Base-by-base conservation (phyloP, 1,139 yeast species). In the Hansenula sp. region DNA sequence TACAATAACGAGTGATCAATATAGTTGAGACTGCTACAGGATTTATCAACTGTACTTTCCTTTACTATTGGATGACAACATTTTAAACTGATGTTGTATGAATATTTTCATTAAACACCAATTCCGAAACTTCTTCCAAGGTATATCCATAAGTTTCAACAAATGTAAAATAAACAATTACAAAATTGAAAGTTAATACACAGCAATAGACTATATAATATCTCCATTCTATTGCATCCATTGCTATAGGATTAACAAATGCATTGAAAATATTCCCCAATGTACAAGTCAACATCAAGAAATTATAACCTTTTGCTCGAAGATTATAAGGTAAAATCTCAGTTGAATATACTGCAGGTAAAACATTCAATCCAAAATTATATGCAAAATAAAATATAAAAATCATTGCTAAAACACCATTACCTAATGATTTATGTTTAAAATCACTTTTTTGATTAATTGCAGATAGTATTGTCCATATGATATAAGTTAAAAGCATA, bases 231-330 rank as follows among this genome's bases (percentile, higher is more conserved):
- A 78, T 72, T 28, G 73, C 72, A 44, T 69, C 77, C 77, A 78
- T 71, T 27, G 82, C 84, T 52, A 78, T 68, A 7, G 82, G 76
- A 52, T 76, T 76, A 39, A 76, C 79, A 53, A 71, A 77, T 31
- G 76, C 68, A 41, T 69, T 70, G 61, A 61, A 60, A 22, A 70
- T 48, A 31, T 49, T 49, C 17, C 54, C 51, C 28, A 49, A 36
- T 37, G 63, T 61, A 43, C 59, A 64, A 24, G 60, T 51, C 29
- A 65, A 50, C 37, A 59, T 52, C 48, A 58, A 52, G 13, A 53
- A 44, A 38, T 43, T 54, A 37, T 47, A 37, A 36, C 67, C 72
- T 47, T 62, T 65, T 34, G 66, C 57, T 46, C 70, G 58, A 28
- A 61, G 47, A 16, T 60, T 54, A 58, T 59, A 69, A 14, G 75